Evolutionary conservation across 2,329 filamentous ascomycete species (phyloP), one percentile per base, ranked within the genome.

Genomic region (Emergomyces pasteurianus): DNA sequence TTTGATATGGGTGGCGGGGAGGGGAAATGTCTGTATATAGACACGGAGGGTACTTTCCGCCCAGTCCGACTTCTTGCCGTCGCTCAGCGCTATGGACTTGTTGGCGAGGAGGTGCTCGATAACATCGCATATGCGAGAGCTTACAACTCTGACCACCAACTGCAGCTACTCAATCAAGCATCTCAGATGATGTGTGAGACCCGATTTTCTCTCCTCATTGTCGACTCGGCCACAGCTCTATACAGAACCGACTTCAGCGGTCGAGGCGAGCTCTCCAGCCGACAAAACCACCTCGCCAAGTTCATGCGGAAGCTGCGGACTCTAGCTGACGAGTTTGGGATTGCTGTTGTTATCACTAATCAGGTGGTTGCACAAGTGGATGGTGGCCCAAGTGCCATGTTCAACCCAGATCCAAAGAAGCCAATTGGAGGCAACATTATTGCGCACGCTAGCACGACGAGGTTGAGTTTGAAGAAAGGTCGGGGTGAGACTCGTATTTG

Each of bases 111-210:
- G 74, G 94, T 99, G 0, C 82, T 99, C 9, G 95, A 99, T 78
- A 99, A 99, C 67, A 92, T 99, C 61, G 95, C 95, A 2, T 99
- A 99, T 73, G 95, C 95, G 57, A 87, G 94, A 63, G 94, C 94
- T 10, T 99, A 99, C 79, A 99, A 99, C 74, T 97, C 92, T 0
- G 94, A 99, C 66, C 94, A 99, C 75, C 94, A 99, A 74, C 83
- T 99, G 58, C 90, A 96, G 73, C 82, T 99, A 8, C 85, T 99
- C 64, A 94, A 94, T 69, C 92, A 97, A 74, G 95, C 94, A 3
- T 88, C 94, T 1, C 86, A 91, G 64, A 99, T 99, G 94, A 99
- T 99, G 95, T 96, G 92, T 61, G 95, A 99, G 78, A 99, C 94
- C 0, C 86, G 94, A 3, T 99, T 99, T 75, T 97, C 94, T 2